Base-by-base conservation (phyloP, 768 basidiomycete genomes). In the Cystoderma amianthinum region DNA sequence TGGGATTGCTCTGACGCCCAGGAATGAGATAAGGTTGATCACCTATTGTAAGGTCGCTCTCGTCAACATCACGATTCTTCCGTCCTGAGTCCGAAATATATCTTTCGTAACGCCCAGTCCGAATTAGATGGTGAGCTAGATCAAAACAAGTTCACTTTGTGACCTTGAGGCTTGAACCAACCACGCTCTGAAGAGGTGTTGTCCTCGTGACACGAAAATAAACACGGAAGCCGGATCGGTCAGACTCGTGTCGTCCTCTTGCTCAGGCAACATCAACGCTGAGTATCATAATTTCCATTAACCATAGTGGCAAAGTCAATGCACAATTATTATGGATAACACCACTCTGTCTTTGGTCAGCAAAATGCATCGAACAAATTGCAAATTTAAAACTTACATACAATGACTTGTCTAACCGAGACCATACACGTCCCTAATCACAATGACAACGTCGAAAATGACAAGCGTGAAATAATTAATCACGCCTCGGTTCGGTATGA, bases 191-290 rank as follows among this genome's bases (percentile, higher is more conserved):
- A 30, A 30, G 12, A 19, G 18, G 16, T 36, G 7, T 9, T 9
- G 34, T 7, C 18, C 34, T 7, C 18, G 19, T 36, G 32, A 54
- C 38, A 25, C 30, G 43, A 44, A 35, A 45, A 49, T 38, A 35
- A 32, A 20, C 23, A 34, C 57, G 60, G 58, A 45, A 39, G 42
- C 41, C 64, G 64, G 64, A 54, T 52, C 62, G 61, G 48, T 46
- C 25, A 7, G n/a, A 7, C 25, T 28, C 25, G 38, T 46, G 48
- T 38, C 39, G 37, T 36, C 60, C 60, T 64, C 60, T 43, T 59
- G 60, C 52, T 49, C n/a, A 19, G 20, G 22, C 22, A 20, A 38
- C 10, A 18, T 23, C 9, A 10, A 16, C 34, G 16, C 34, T 36
- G 16, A 36, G 16, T 6, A 9, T n/a, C n/a, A n/a, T n/a, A n/a